These are phyloP conservation scores for Entophlyctis luteolus DNA, from an alignment of 192 early-diverging fungal species.

Conservation along the genomic window DNA sequence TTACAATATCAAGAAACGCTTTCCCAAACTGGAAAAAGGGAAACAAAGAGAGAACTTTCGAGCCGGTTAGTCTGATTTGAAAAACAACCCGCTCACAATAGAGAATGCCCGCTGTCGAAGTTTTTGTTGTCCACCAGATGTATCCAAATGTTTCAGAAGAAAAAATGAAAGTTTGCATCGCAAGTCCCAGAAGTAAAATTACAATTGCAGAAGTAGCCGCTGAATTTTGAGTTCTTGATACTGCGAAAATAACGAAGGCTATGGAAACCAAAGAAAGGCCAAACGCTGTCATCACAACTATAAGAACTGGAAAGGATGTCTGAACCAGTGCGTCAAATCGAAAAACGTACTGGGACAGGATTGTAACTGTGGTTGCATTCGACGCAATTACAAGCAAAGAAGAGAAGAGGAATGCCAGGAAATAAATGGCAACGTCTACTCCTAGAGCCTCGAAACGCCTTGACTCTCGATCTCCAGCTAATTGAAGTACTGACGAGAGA, in stretches of 20 bases:
- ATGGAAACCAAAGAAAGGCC: constrained; percentile 59
- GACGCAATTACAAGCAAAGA: constrained; percentile 45
- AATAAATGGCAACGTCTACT: constrained; percentile 46
- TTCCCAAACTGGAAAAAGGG: constrained; percentile 48
- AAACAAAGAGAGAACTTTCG: constrained; percentile 38
- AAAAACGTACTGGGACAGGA: constrained; percentile 48
- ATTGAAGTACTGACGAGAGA: constrained; percentile 47
- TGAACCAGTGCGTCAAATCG: constrained; percentile 50
- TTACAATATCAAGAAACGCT: constrained; percentile 64
- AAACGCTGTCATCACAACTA: constrained; percentile 57
- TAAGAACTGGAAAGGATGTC: constrained; percentile 40
- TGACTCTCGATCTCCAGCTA: constrained; percentile 61
- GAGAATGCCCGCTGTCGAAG: not conserved
- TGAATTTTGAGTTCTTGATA: constrained; percentile 37
- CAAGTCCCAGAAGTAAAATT: constrained; percentile 61
- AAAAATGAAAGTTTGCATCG: constrained; percentile 52
- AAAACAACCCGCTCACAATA: constrained; percentile 45
- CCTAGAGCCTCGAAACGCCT: constrained; percentile 65
- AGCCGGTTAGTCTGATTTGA: constrained; percentile 8
- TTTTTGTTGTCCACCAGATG: constrained; percentile 38
- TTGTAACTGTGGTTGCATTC: constrained; percentile 42
- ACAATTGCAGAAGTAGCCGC: constrained; percentile 65
- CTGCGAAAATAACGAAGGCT: constrained; percentile 54
- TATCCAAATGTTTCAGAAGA: constrained; percentile 27
- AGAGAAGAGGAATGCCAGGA: constrained; percentile 46